Conservation (phyloP, 2,329 filamentous ascomycete genomes). For the Tolypocladium ophioglossoides region DNA sequence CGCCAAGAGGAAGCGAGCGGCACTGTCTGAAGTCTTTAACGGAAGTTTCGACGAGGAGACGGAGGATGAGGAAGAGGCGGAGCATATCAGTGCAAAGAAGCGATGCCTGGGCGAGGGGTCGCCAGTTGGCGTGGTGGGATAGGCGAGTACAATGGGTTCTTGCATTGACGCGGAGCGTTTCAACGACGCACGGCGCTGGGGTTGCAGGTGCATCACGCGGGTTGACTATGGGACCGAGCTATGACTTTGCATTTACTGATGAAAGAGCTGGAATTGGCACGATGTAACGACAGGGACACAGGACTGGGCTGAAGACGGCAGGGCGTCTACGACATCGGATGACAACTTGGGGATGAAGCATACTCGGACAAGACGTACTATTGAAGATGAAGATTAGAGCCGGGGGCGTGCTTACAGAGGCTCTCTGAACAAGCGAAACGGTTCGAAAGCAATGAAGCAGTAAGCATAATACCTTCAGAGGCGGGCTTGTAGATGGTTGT, state of each 20-base stretch:
- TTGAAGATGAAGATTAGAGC: neutral
- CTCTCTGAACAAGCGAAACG: neutral
- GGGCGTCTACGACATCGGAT: neutral
- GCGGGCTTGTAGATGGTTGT: neutral
- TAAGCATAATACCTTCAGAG: too few species aligned
- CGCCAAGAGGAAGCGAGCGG: slow-evolving; percentile 23
- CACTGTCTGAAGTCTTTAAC: slow-evolving; percentile 26
- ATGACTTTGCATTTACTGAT: neutral
- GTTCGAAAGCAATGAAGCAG: neutral
- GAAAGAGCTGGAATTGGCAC: neutral
- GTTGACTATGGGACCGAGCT: neutral
- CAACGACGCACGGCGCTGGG: neutral
- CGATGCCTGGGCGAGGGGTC: slow-evolving; percentile 19
- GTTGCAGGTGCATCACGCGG: neutral
- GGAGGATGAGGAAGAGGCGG: slow-evolving; percentile 21
- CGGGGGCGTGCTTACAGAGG: neutral
- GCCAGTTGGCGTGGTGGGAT: slow-evolving; percentile 19
- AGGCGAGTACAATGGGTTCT: neutral
- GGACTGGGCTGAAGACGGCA: neutral
- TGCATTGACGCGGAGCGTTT: neutral
- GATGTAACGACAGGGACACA: neutral
- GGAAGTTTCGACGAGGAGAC: slow-evolving; percentile 29
- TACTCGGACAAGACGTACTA: neutral
- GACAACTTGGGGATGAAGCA: neutral
- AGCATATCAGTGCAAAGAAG: slow-evolving; percentile 19